Conservation (phyloP, 2,329 filamentous ascomycete genomes). For the Thelonectria discophora region DNA sequence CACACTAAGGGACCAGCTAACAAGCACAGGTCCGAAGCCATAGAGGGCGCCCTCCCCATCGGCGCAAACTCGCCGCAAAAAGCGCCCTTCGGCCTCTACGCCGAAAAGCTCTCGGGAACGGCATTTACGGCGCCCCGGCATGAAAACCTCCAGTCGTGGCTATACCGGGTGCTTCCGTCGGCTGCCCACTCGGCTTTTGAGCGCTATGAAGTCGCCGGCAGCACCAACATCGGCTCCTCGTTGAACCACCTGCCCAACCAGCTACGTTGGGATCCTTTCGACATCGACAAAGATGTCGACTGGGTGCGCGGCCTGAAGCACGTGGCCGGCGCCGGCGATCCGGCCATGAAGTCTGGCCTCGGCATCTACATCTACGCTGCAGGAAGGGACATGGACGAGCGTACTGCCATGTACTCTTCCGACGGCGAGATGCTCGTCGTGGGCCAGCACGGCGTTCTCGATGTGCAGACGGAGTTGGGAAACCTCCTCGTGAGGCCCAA, state of each 20-base stretch:
- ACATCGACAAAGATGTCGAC: slow-evolving; percentile 69
- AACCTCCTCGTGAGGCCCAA: slow-evolving; percentile 77
- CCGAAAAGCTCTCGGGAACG: slow-evolving; percentile 79
- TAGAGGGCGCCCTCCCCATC: slow-evolving; percentile 76
- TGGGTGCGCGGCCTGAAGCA: slow-evolving; percentile 70
- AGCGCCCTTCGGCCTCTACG: slow-evolving; percentile 78
- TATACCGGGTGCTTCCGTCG: slow-evolving; percentile 74
- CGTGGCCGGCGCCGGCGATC: slow-evolving; percentile 81
- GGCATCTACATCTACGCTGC: slow-evolving; percentile 84
- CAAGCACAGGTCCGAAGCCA: slow-evolving; percentile 71
- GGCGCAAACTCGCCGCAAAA: slow-evolving; percentile 85
- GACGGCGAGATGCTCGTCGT: slow-evolving; percentile 84
- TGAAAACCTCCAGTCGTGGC: slow-evolving; percentile 75
- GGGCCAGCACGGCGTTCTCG: slow-evolving; percentile 75
- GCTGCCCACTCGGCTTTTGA: slow-evolving; percentile 65
- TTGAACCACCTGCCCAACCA: slow-evolving; percentile 70
- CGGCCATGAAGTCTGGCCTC: slow-evolving; percentile 80
- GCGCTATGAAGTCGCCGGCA: neutral
- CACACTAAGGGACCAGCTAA: neutral
- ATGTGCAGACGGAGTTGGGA: slow-evolving; percentile 81
- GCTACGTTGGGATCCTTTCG: slow-evolving; percentile 82
- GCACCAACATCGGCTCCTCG: slow-evolving; percentile 34
- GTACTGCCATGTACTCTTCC: slow-evolving; percentile 82
- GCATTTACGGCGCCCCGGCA: slow-evolving; percentile 75
- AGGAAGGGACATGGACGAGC: slow-evolving; percentile 76